Conservation (phyloP, 2,329 filamentous ascomycete genomes). For the Botrytis cinerea region DNA sequence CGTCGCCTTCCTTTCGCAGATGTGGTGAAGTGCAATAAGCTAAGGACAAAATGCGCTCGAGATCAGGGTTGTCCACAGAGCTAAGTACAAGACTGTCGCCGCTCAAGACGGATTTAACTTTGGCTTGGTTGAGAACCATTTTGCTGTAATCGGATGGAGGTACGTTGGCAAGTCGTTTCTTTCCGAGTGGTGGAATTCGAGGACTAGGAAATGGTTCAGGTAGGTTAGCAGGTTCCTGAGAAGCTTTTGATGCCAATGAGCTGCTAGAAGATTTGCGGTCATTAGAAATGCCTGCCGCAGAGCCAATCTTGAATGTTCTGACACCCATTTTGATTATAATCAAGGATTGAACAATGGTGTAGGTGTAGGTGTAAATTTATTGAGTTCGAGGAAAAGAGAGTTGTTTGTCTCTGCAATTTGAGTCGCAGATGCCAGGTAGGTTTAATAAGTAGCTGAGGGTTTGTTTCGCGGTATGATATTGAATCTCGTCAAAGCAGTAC, state of each 20-base stretch:
- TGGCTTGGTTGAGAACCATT: conserved; percentile 53
- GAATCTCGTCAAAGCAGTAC: not conserved
- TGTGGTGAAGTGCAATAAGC: conserved; percentile 91
- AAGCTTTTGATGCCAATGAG: conserved; percentile 29
- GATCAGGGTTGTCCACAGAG: conserved; percentile 75
- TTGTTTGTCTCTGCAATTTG: not conserved
- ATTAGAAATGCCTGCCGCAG: conserved; percentile 22
- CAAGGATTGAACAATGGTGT: not conserved
- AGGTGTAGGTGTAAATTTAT: not conserved
- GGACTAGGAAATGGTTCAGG: conserved; percentile 44
- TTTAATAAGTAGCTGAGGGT: not conserved
- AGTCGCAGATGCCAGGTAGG: not conserved
- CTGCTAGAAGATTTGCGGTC: conserved; percentile 21
- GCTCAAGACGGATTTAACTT: conserved; percentile 91
- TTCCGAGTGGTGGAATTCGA: conserved; percentile 29
- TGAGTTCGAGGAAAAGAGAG: not conserved
- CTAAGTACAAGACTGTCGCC: conserved; percentile 88
- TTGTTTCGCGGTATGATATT: not conserved
- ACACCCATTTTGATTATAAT: conserved; percentile 30
- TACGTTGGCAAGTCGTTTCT: conserved; percentile 33
- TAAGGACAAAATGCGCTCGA: conserved; percentile 84
- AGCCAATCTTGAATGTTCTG: conserved; percentile 36
- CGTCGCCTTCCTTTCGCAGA: conserved; percentile 84
- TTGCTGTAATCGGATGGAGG: conserved; percentile 39
- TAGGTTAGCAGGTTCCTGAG: conserved; percentile 36